phyloP scores from a whole-genome alignment of 31 red algal species.

The Porphyra umbilicalis region DNA sequence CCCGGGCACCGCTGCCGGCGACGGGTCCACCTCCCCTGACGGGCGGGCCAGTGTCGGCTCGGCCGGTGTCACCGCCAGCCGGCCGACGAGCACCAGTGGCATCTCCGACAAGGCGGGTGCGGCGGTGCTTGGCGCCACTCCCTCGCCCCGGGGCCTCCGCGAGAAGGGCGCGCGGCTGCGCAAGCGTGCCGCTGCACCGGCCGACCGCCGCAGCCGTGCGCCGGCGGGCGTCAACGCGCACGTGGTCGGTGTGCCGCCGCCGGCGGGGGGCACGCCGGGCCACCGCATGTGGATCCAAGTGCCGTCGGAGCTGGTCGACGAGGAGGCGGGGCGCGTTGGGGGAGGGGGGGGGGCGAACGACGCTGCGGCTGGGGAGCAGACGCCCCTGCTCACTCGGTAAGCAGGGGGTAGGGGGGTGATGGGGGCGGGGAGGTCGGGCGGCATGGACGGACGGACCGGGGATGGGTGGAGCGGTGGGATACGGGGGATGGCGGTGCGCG shows the following conservation, averaged over 20 bases:
- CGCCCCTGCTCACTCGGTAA: not conserved
- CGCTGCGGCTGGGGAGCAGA: not conserved
- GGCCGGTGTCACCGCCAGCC: not conserved
- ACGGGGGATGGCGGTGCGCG: no score
- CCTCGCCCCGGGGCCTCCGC: not conserved
- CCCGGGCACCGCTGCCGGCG: not conserved
- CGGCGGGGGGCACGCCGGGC: not conserved
- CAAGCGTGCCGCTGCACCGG: not conserved
- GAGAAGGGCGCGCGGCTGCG: not conserved
- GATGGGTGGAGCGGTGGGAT: no score
- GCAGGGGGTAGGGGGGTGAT: no score
- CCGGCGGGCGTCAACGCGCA: not conserved
- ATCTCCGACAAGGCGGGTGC: not conserved
- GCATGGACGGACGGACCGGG: no score
- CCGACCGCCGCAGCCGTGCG: not conserved
- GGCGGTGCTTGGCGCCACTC: not conserved
- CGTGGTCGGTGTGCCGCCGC: not conserved
- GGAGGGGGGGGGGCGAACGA: not conserved
- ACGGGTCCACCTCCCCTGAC: not conserved
- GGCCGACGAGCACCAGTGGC: not conserved
- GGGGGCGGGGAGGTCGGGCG: no score
- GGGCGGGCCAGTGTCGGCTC: not conserved
- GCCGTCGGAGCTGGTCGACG: not conserved
- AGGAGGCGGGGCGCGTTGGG: not conserved
- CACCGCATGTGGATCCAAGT: not conserved